These are phyloP conservation scores for Candida incommunis DNA, from an alignment of 805 yeast genomes.

Conservation along the genomic window DNA sequence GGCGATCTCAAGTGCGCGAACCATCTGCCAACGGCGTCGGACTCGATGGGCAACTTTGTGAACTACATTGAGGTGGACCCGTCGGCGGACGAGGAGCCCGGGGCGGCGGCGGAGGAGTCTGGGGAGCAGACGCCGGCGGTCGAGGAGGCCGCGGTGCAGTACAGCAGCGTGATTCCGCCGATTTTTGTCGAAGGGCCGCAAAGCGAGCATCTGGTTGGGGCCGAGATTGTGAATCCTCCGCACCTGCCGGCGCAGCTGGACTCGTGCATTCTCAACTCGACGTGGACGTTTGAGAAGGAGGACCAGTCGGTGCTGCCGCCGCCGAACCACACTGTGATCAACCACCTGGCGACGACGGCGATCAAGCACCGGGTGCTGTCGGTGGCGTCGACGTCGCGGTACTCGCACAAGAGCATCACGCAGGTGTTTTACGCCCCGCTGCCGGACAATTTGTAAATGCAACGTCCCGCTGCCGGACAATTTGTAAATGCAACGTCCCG, in stretches of 20 bases:
- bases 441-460: background rate
- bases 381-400: constrained; percentile 81
- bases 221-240: background rate
- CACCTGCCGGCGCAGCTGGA: constrained; percentile 1
- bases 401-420: constrained; percentile 66
- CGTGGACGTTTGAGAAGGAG: constrained; percentile 35
- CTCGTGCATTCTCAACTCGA: background rate
- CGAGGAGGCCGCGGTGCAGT: background rate
- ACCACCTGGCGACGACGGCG: constrained; percentile 87
- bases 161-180: background rate
- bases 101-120: background rate
- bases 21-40: constrained; percentile 82
- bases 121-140: background rate
- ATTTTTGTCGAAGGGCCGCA: background rate
- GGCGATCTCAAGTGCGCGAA: constrained; percentile 76
- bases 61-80: constrained; percentile 59
- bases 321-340: constrained; percentile 87
- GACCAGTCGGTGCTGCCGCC: constrained; percentile 80
- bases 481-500: constrained; percentile 44
- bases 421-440: constrained; percentile 74
- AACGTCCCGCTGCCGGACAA: constrained; percentile 42
- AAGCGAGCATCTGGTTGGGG: background rate
- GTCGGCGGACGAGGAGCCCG: background rate
- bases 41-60: constrained; percentile 84
- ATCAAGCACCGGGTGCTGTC: constrained; percentile 88